phyloP scores from a whole-genome alignment of 371 early-diverging fungal genomes.

The Syncephalastrum sp. region DNA sequence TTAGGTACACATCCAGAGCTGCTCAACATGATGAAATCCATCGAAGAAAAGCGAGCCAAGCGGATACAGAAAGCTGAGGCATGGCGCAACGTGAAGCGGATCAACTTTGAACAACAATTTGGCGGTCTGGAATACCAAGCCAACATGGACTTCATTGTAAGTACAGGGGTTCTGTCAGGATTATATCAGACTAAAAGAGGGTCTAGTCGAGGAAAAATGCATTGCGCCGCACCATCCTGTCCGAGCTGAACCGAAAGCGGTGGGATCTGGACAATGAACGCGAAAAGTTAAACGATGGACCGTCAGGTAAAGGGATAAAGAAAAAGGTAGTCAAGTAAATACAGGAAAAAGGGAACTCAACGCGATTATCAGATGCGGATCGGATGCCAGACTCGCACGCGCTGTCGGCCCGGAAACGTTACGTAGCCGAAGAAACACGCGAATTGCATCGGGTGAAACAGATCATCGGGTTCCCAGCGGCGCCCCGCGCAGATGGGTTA shows the following conservation, averaged over 20 bases:
- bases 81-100: constrained; percentile 51
- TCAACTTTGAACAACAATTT: constrained; percentile 46
- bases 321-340: too few species aligned
- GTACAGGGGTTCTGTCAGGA: constrained; percentile 3
- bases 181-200: too few species aligned
- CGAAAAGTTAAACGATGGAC: constrained; percentile 22
- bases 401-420: constrained; percentile 5
- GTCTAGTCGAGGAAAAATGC: constrained; percentile 39
- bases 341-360: background rate
- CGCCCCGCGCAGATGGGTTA: constrained; percentile 21
- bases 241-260: constrained; percentile 23
- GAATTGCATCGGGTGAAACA: constrained; percentile 33
- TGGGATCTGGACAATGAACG: constrained; percentile 32
- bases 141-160: constrained; percentile 48
- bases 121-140: constrained; percentile 60
- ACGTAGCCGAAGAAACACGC: constrained; percentile 18
- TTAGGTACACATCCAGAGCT: constrained; percentile 61
- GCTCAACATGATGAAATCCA: constrained; percentile 54
- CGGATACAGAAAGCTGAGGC: constrained; percentile 55
- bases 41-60: constrained; percentile 54
- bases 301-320: constrained; percentile 7
- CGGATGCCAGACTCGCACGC: constrained; percentile 11
- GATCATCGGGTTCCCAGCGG: constrained; percentile 35
- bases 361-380: constrained; percentile 9
- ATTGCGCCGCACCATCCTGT: constrained; percentile 25